Base-by-base conservation (phyloP, 768 basidiomycete genomes). In the Podaxis pistillaris region DNA sequence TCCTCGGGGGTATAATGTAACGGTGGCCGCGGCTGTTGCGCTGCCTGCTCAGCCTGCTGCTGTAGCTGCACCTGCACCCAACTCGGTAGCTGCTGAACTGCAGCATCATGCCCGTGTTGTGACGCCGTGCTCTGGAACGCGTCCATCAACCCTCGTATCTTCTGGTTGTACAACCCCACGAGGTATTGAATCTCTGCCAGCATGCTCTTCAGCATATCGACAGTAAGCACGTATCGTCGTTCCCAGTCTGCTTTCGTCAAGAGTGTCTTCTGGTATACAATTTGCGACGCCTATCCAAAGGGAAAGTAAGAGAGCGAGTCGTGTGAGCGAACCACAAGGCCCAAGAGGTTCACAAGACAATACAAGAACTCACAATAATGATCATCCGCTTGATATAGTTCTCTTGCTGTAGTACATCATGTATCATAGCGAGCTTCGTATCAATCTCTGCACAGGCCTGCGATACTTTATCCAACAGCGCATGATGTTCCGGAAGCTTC, bases 311-410 rank as follows among this genome's bases (percentile, higher is more conserved):
- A 26, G 6, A 30, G 6, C 7, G 19, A 17, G 2, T 46, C 19
- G 19, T 19, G 44, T 46, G 7, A 46, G 44, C 44, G 8, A 17
- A 4, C 13, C 5, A 13, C 5, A 3, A 40, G 4, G 17, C 11
- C 40, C 4, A 33, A 24, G 24, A 13, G 49, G 24, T 28, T 24
- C 26, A 22, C n/a, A 50, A 22, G 9, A 1, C 33, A 46, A 46
- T 8, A 1, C 44, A 46, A 53, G 22, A 13, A 54, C 61, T 24
- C 22, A 56, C 61, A 37, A 56, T 62, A 40, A 62, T 62, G 15
- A 62, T 62, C 61, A 62, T 62, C 54, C 54, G 44, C 61, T 62
- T 56, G 33, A 62, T 56, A 50, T 62, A 62, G 54, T 47, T 56
- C 36, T 62, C 61, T 26, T 62, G 44, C 33, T 62, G 61, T 50